A percentile compares a stretch with the other conserved stretches of the same genome.
Conservation (phyloP, 805 yeast species). For the Pichia heedii region DNA sequence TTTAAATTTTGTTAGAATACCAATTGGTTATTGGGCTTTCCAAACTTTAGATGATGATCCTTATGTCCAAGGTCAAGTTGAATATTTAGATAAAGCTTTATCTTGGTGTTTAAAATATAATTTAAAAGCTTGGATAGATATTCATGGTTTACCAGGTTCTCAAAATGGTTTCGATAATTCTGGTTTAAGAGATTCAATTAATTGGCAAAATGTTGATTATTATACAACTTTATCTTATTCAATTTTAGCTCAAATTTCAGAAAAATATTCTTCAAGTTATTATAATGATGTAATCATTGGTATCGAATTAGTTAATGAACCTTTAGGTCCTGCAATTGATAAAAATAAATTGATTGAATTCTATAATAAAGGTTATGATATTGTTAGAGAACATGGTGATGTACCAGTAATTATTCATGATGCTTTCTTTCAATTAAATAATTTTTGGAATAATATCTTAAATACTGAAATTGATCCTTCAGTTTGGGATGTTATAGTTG, state of each 20-base stretch:
- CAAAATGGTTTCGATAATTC: slow-evolving; percentile 96
- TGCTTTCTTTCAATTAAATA: slow-evolving; percentile 47
- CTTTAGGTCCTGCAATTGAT: slow-evolving; percentile 64
- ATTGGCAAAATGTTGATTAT: slow-evolving; percentile 45
- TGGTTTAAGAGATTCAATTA: slow-evolving; percentile 58
- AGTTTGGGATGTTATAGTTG: slow-evolving; percentile 59
- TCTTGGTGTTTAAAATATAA: slow-evolving; percentile 58
- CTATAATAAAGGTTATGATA: slow-evolving; percentile 53
- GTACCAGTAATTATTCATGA: slow-evolving; percentile 59
- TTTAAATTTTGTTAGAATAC: slow-evolving; percentile 79
- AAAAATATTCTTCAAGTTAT: slow-evolving; percentile 53
- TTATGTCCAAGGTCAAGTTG: slow-evolving; percentile 73
- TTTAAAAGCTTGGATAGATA: slow-evolving; percentile 79
- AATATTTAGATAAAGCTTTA: slow-evolving; percentile 66
- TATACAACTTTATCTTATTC: slow-evolving; percentile 40
- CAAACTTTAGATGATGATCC: slow-evolving; percentile 57
- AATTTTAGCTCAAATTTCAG: slow-evolving; percentile 45
- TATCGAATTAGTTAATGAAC: slow-evolving; percentile 83
- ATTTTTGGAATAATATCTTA: slow-evolving; percentile 57
- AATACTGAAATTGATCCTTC: slow-evolving; percentile 26
- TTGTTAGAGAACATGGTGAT: slow-evolving; percentile 45
- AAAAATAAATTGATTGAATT: slow-evolving; percentile 49
- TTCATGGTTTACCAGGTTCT: slow-evolving; percentile 96
- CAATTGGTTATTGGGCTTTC: slow-evolving; percentile 95
- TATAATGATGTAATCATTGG: slow-evolving; percentile 72